phyloP scores from a whole-genome alignment of 2,329 filamentous ascomycete species.

The Talaromyces atroroseus region DNA sequence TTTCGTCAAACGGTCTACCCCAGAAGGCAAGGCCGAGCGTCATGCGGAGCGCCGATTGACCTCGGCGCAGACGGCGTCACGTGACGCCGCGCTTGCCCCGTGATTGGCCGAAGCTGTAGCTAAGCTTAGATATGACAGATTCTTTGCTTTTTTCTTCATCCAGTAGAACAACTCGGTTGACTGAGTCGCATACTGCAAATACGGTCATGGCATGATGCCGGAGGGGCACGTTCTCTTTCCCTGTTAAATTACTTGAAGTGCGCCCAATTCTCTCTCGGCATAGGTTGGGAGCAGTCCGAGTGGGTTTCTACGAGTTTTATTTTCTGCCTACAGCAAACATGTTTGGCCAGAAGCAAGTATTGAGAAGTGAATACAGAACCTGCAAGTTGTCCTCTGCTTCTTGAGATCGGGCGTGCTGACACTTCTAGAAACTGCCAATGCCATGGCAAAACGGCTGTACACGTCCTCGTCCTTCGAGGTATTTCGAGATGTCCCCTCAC shows the following conservation, averaged over 20 bases:
- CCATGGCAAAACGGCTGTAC: slow-evolving; percentile 3
- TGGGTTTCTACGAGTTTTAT: background rate
- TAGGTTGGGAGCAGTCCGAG: no score
- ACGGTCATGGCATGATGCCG: background rate
- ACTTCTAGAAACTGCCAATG: background rate
- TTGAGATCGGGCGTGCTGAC: slow-evolving; percentile 4
- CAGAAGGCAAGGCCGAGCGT: background rate
- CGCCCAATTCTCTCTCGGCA: background rate
- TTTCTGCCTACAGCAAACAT: background rate
- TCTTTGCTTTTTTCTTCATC: background rate
- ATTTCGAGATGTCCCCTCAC: slow-evolving; percentile 66
- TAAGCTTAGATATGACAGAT: background rate
- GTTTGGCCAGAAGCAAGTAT: background rate
- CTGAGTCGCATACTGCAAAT: background rate
- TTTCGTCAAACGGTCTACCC: background rate
- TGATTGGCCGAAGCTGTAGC: slow-evolving; percentile 5
- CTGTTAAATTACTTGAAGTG: no score
- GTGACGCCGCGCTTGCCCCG: background rate
- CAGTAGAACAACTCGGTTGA: background rate
- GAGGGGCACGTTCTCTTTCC: background rate
- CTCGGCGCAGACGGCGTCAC: slow-evolving; percentile 6
- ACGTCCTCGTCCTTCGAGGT: slow-evolving; percentile 42
- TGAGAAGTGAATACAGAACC: slow-evolving; percentile 1
- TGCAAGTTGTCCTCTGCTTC: slow-evolving; percentile 10
- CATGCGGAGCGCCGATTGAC: slow-evolving; percentile 4